Evolutionary conservation across 306 rosid species (phyloP).

Genomic region (Lupinus albus): DNA sequence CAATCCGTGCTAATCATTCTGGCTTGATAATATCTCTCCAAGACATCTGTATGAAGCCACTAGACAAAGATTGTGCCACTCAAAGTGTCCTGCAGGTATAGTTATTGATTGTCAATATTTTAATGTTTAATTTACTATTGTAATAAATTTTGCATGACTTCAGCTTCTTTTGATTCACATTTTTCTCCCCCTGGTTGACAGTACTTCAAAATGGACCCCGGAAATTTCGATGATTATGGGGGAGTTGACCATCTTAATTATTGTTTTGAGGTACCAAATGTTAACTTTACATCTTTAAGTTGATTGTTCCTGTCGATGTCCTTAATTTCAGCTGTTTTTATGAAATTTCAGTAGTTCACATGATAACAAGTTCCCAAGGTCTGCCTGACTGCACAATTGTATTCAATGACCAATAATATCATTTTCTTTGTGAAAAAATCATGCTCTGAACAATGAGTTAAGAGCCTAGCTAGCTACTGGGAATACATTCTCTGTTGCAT

Average conservation of each 20-base stretch:
- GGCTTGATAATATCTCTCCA: conserved; percentile 68
- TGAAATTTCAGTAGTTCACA: not conserved
- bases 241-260: conserved; percentile 90
- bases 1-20: conserved; percentile 75
- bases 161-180: conserved; percentile 31
- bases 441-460: conserved; percentile 2
- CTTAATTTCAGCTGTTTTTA: conserved; percentile 19
- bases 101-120: conserved; percentile 35
- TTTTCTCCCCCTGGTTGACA: conserved; percentile 45
- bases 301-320: conserved; percentile 29
- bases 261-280: conserved; percentile 79
- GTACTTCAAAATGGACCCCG: conserved; percentile 94
- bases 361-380: conserved; percentile 31
- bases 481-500: conserved; percentile 19
- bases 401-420: conserved; percentile 14
- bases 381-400: conserved; percentile 17
- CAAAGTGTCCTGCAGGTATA: conserved; percentile 92
- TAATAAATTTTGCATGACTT: conserved; percentile 34
- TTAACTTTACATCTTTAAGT: conserved; percentile 41
- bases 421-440: conserved; percentile 19
- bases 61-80: conserved; percentile 89
- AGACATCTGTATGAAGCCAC: conserved; percentile 97
- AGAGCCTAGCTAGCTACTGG: conserved; percentile 16
- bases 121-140: conserved; percentile 20
- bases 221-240: conserved; percentile 72